These are phyloP conservation scores for Pyronema domesticum DNA, from an alignment of 495 filamentous ascomycete genomes.

Conservation along the genomic window DNA sequence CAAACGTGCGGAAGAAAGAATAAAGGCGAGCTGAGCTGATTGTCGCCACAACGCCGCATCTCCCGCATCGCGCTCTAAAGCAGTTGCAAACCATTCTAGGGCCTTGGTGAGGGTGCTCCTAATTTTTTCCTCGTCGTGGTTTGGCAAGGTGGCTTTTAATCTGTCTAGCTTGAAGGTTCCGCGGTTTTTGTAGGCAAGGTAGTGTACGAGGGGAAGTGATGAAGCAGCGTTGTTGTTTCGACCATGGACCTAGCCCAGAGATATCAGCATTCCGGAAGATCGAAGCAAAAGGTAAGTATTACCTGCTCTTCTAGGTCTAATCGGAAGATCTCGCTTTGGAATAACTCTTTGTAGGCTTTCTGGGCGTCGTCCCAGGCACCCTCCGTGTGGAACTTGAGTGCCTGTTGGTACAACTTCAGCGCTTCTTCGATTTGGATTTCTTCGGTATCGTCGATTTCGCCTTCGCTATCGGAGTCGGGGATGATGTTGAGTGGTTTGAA, in stretches of 20 bases:
- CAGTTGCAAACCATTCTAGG: constrained; percentile 21
- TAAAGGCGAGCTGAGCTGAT: constrained; percentile 55
- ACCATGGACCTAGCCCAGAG: constrained; percentile 15
- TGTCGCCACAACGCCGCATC: constrained; percentile 91
- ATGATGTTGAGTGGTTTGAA: constrained; percentile 84
- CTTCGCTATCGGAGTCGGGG: constrained; percentile 72
- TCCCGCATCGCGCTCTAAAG: constrained; percentile 75
- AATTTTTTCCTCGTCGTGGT: constrained; percentile 19
- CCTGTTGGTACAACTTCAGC: constrained; percentile 82
- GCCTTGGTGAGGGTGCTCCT: constrained; percentile 15
- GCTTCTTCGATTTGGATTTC: constrained; percentile 95
- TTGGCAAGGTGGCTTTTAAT: constrained; percentile 33
- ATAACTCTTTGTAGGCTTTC: constrained; percentile 67
- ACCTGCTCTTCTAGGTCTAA: constrained; percentile 30
- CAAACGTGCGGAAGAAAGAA: constrained; percentile 57
- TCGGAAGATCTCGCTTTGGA: constrained; percentile 75
- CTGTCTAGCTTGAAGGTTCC: constrained; percentile 74
- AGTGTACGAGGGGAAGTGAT: constrained; percentile 67
- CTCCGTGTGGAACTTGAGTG: constrained; percentile 80
- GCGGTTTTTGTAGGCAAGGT: constrained; percentile 86
- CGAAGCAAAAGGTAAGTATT: constrained; percentile 12
- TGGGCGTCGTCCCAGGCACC: constrained; percentile 64
- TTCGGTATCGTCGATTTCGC: constrained; percentile 85
- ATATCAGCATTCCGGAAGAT: neutral
- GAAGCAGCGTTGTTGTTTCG: constrained; percentile 16